phyloP scores from a whole-genome alignment of 2,329 filamentous ascomycete genomes.

The Atkinsonella texensis region DNA sequence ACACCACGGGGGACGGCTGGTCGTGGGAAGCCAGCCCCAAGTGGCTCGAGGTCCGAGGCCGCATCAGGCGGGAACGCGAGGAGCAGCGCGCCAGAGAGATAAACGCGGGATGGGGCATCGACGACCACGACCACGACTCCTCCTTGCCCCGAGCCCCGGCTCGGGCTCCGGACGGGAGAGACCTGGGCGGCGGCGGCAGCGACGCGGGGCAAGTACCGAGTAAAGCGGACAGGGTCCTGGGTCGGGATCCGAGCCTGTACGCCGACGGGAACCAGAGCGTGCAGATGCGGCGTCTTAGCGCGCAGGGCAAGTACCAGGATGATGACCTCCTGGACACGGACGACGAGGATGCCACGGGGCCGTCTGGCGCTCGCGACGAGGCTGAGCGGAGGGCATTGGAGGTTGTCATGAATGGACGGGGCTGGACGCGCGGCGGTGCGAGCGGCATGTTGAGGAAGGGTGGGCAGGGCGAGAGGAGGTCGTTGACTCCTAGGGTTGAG shows the following conservation, averaged over 20 bases:
- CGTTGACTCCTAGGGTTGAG: constrained; percentile 4
- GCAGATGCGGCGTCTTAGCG: constrained; percentile 35
- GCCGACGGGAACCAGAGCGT: constrained; percentile 33
- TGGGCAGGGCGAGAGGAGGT: constrained; percentile 8
- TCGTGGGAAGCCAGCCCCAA: constrained; percentile 74
- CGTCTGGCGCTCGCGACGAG: constrained; percentile 12
- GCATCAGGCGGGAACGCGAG: constrained; percentile 43
- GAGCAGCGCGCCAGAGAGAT: constrained; percentile 52
- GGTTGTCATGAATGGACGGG: constrained; percentile 25
- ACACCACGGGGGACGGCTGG: constrained; percentile 88
- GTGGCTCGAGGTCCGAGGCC: constrained; percentile 63
- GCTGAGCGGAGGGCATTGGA: constrained; percentile 34
- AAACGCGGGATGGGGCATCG: constrained; percentile 53
- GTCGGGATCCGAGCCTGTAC: constrained; percentile 44
- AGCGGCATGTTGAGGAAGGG: constrained; percentile 30
- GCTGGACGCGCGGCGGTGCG: constrained; percentile 28
- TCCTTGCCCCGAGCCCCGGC: not conserved
- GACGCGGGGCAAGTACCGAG: constrained; percentile 28
- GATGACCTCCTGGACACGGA: constrained; percentile 30
- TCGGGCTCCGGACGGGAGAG: not conserved
- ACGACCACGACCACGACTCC: not conserved
- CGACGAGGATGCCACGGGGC: constrained; percentile 17
- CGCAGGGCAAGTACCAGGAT: constrained; percentile 31
- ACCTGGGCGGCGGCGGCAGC: not conserved
- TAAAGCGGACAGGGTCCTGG: constrained; percentile 47